phyloP scores from a whole-genome alignment of 257 asterid species.

The Avicennia marina region DNA sequence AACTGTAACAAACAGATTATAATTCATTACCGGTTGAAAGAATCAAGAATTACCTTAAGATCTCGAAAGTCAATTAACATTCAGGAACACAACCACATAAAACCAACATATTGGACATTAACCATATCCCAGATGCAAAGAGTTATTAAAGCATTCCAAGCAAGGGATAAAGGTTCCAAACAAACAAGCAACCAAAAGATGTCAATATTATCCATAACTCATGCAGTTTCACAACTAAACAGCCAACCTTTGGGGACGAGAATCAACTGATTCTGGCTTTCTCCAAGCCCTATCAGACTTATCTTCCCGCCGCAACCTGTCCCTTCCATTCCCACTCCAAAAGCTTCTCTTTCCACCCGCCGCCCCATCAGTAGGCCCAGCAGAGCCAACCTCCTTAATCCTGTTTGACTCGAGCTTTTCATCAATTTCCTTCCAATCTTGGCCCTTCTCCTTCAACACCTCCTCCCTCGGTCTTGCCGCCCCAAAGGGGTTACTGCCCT shows the following conservation, averaged over 20 bases:
- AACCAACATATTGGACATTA: no score
- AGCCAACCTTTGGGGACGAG: constrained; percentile 64
- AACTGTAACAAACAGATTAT: neutral
- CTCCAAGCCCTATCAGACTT: constrained; percentile 73
- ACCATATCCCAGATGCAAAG: neutral
- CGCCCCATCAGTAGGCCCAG: constrained; percentile 16
- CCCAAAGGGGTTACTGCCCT: constrained; percentile 79
- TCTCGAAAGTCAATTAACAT: no score
- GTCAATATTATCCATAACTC: constrained; percentile 4
- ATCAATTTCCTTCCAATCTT: constrained; percentile 84
- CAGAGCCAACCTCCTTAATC: constrained; percentile 44
- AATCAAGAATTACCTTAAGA: neutral
- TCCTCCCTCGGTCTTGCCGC: constrained; percentile 97
- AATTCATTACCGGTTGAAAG: neutral
- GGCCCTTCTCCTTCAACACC: constrained; percentile 93
- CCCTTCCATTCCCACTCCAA: constrained; percentile 65
- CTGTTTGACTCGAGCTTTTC: constrained; percentile 62
- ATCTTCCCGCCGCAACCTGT: constrained; percentile 34
- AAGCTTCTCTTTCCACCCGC: constrained; percentile 45
- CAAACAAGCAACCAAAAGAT: constrained; percentile 4
- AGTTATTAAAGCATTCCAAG: neutral
- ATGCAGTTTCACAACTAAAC: constrained; percentile 7
- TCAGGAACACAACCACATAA: no score
- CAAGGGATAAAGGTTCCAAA: neutral
- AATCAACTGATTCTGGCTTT: constrained; percentile 48